Base-by-base conservation (phyloP, 139 green algal species). In the Coelastrella sp. region DNA sequence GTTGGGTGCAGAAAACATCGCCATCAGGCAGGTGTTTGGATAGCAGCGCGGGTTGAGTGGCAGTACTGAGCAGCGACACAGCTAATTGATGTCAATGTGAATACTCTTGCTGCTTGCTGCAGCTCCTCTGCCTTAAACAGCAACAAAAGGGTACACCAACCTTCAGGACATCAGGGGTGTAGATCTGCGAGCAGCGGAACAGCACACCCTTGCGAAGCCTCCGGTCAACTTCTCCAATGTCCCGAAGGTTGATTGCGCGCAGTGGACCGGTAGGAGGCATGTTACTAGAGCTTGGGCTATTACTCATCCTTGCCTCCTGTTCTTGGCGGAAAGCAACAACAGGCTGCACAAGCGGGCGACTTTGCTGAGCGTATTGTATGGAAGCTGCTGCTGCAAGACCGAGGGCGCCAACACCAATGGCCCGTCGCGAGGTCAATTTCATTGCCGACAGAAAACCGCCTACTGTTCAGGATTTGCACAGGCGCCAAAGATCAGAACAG, bases 131-230 rank as follows among this genome's bases (percentile, higher is more conserved):
- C 68, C 25, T 58, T 8, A 5, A 14, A 85, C 6, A 10, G 78
- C 58, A 25, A 19, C 19, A 58, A 85, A 66, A 76, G 68, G 68
- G 17, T 12, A 5, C 6, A 25, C 19, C 24, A 4, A 87, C 87
- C 49, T 73, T 56, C 49, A 91, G 79, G 0, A 87, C 79, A 11
- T 91, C 79, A 27, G 78, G 78, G 1, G 65, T 87, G 79, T 91
- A 91, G 79, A 91, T 91, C 66, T 91, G 87, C 35, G 78, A 87
- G 87, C 87, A 91, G 76, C 87, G 87, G 79, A 68, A 91, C 24
- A 91, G 66, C 11, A 87, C 79, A n/a, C 87, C 79, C 35, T 82
- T 81, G 17, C 66, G 72, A 17, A 91, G 49, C 59, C 58, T 10
- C 19, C 65, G 76, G n/a, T 76, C 87, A 20, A 84, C 66, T 25